These are phyloP conservation scores for Quercus variabilis DNA, from an alignment of 306 rosid species.

Conservation along the genomic window DNA sequence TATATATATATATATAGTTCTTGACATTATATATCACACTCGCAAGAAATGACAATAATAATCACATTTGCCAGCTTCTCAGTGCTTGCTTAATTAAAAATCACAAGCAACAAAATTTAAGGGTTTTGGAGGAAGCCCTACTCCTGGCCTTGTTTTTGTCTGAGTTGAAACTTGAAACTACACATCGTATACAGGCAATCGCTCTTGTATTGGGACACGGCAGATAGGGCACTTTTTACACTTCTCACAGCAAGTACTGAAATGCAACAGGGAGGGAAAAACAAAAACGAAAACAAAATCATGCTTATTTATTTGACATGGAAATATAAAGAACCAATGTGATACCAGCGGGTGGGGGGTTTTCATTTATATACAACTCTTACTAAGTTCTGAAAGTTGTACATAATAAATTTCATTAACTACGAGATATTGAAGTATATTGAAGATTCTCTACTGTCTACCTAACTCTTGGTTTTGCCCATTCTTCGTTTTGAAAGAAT, in stretches of 20 bases:
- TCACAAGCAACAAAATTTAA: slow-evolving; percentile 37
- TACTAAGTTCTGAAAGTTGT: too few relatives aligned
- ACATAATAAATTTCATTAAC: too few relatives aligned
- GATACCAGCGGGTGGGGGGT: neutral
- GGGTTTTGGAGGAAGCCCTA: slow-evolving; percentile 5
- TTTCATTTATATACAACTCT: too few relatives aligned
- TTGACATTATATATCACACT: slow-evolving; percentile 11
- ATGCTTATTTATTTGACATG: neutral
- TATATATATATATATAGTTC: slow-evolving; percentile 24
- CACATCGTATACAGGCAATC: slow-evolving; percentile 64
- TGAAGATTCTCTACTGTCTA: neutral
- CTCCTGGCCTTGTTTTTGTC: slow-evolving; percentile 14
- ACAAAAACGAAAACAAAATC: neutral
- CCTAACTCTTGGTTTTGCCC: neutral
- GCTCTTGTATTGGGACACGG: slow-evolving; percentile 62
- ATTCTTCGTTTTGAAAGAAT: neutral
- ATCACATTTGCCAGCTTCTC: slow-evolving; percentile 10
- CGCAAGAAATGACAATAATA: slow-evolving; percentile 7
- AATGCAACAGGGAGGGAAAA: neutral
- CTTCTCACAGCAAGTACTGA: slow-evolving; percentile 78
- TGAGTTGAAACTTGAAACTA: slow-evolving; percentile 21
- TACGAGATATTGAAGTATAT: too few relatives aligned
- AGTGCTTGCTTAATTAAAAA: slow-evolving; percentile 50
- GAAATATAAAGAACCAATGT: neutral
- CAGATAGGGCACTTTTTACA: slow-evolving; percentile 83